Evolutionary conservation across 371 early-diverging fungal species (phyloP), one percentile per base, ranked within the genome.

Genomic region (Batrachochytrium dendrobatidis): DNA sequence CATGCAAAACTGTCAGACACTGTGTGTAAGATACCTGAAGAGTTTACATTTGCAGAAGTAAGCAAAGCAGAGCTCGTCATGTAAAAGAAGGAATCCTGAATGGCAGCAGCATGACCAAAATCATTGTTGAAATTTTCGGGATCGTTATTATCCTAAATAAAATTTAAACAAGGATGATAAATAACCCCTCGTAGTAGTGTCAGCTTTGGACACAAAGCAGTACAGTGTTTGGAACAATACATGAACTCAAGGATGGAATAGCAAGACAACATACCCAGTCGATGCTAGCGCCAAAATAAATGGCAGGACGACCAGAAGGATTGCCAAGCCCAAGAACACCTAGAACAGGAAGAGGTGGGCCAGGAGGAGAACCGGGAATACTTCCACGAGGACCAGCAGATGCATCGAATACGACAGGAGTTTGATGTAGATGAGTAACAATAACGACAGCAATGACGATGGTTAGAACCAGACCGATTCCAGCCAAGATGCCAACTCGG

Each of bases 241-340:
- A n/a, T n/a, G n/a, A n/a, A n/a, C n/a, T n/a, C n/a, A n/a, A n/a
- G n/a, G n/a, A n/a, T n/a, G n/a, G n/a, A n/a, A n/a, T n/a, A n/a
- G n/a, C n/a, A n/a, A n/a, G n/a, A n/a, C n/a, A 8, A 60, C 44
- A 28, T 61, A 63, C 61, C 66, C 66, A 65, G 46, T 65, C 66
- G 30, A 65, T 61, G 25, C 52, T 54, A 18, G 62, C 61, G 3
- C 66, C 66, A 34, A 65, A 61, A 20, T 61, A 61, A 17, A 65
- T 53, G 7, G 34, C 31, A 3, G 45, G 3, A n/a, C 18, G 7
- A 3, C 18, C 22, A 28, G 18, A 29, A 3, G 20, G 8, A 35
- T 28, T 59, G 6, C 34, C 34, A 15, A 22, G 24, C 5, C 49
- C 60, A 8, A 64, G 51, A 2, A 64, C 35, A 26, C 55, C 55